Conservation (phyloP, 2,329 filamentous ascomycete genomes). For the Paraphaeosphaeria sporulosa region DNA sequence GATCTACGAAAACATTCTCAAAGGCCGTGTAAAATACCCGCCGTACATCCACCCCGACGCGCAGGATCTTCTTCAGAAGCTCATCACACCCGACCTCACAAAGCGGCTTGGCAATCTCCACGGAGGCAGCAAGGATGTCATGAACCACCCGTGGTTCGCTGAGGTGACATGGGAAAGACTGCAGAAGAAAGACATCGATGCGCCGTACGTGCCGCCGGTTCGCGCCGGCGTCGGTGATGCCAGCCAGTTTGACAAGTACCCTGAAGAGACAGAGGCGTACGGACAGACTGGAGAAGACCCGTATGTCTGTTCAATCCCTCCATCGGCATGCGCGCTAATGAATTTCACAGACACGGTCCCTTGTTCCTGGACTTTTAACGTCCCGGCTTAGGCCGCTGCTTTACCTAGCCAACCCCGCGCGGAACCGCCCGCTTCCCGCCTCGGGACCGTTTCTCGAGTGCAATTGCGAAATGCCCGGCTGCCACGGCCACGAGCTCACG, state of each 20-base stretch:
- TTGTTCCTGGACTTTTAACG: conserved; percentile 33
- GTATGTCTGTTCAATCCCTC: conserved; percentile 65
- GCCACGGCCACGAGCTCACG: conserved; percentile 9
- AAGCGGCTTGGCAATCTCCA: conserved; percentile 95
- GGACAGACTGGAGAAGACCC: conserved; percentile 80
- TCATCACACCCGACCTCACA: conserved; percentile 94
- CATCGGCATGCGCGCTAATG: conserved; percentile 9
- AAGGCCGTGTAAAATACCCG: conserved; percentile 94
- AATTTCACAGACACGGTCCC: conserved; percentile 26
- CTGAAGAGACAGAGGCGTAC: conserved; percentile 94
- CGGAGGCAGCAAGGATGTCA: conserved; percentile 88
- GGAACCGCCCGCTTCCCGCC: conserved; percentile 5
- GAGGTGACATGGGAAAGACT: conserved; percentile 98
- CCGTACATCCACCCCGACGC: conserved; percentile 95
- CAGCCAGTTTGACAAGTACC: conserved; percentile 97
- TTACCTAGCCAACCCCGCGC: conserved; percentile 3
- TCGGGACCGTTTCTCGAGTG: conserved; percentile 1
- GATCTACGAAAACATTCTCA: conserved; percentile 99
- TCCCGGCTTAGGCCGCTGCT: conserved; percentile 4
- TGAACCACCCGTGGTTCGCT: conserved; percentile 94
- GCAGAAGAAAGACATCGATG: conserved; percentile 95
- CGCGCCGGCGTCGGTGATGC: conserved; percentile 93
- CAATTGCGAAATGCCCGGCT: not conserved
- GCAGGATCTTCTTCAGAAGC: conserved; percentile 86
- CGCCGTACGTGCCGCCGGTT: conserved; percentile 95